Evolutionary conservation across 164 flowering plant species (phyloP).

Genomic region (Buxus sempervirens): DNA sequence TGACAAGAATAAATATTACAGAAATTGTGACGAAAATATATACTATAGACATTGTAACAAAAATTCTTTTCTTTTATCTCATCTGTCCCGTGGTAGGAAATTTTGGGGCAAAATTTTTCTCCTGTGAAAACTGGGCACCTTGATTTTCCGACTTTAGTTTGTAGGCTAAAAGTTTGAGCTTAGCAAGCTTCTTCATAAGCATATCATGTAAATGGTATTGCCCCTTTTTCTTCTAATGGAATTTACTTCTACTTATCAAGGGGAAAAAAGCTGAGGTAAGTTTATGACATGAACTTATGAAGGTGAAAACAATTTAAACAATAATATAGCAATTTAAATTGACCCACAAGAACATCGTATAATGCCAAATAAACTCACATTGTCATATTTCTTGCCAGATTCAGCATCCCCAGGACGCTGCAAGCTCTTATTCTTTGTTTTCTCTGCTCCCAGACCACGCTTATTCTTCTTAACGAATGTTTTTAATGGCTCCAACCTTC

Average conservation of each 20-base stretch:
- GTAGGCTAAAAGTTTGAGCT: too few species aligned
- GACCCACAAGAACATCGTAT: background rate
- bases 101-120: too few species aligned
- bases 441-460: slow-evolving; percentile 78
- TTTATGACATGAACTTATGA: background rate
- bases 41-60: too few species aligned
- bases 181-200: too few species aligned
- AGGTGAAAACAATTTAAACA: background rate
- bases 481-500: slow-evolving; percentile 75
- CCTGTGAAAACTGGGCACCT: too few species aligned
- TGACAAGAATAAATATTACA: too few species aligned
- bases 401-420: slow-evolving; percentile 11
- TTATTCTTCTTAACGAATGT: slow-evolving; percentile 59
- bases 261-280: background rate
- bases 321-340: background rate
- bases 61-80: too few species aligned
- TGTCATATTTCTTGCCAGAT: slow-evolving; percentile 21
- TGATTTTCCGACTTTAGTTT: too few species aligned
- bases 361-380: slow-evolving; percentile 28
- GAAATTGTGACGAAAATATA: too few species aligned
- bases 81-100: too few species aligned
- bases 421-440: slow-evolving; percentile 29
- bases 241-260: background rate
- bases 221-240: too few species aligned
- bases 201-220: too few species aligned